Evolutionary conservation across 331 rosid species (phyloP), one percentile per base, ranked within the genome.

Genomic region (Rosa hybrid): DNA sequence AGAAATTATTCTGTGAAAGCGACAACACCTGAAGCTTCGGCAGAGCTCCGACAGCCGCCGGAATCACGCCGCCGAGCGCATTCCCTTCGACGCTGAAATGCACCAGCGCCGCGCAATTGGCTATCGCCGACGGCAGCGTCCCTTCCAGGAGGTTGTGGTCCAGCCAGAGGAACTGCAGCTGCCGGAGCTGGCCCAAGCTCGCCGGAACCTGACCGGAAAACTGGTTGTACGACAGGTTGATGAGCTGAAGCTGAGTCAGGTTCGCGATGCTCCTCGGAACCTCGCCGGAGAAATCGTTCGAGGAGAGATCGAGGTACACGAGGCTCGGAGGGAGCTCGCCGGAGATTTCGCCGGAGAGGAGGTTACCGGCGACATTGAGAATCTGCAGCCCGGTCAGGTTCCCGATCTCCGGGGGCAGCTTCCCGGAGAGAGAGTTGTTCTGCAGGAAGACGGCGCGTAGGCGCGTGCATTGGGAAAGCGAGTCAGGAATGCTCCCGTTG

Each of bases 61-160:
- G 98, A 34, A 94, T 71, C 27, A 94, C 92, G 39, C 98, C 98
- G 71, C 85, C 84, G 5, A 94, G 91, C 12, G 88, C 83, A 80
- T 94, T 94, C 27, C 89, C 97, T 34, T 91, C 97, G 5, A 81
- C 91, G 84, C 97, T 94, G 54, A 94, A 84, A 83, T 94, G 98
- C 50, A 90, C 83, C 11, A 94, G 97, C 81, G 94, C 88, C 48
- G 91, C 91, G 71, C 95, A 92, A 53, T 94, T 92, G 8, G 95
- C 97, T 0, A 94, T 83, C 1, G 98, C 98, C 41, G 98, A 92
- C 57, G 98, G 97, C 38, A 94, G 77, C 18, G 98, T 91, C 59
- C 98, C 98, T 71, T 80, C 86, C 1, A 94, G 41, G 0, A 85
- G 80, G 77, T 94, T 94, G 78, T 92, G 86, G 74, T 94, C 98